Evolutionary conservation across 306 rosid genomes (phyloP), one percentile per base, ranked within the genome.

Genomic region (Inga laurina): DNA sequence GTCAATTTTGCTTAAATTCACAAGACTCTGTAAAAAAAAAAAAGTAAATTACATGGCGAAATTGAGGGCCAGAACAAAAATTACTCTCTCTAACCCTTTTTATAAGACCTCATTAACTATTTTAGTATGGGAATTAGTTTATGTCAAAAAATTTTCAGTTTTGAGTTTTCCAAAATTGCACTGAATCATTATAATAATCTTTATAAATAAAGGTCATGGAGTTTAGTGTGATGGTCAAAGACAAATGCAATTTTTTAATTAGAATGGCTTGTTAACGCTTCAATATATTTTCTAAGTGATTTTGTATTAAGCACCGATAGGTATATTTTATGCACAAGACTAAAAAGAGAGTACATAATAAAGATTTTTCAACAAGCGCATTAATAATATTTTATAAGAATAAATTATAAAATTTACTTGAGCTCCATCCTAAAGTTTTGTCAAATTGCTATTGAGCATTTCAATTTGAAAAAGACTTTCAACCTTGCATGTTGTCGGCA

Each of bases 401-500:
- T 9, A 41, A 45, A 14, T 2, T 14, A 15, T 5, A 4, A 66
- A 14, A 34, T 5, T 6, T 66, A 66, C 44, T 44, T 34, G 22
- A 1, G 2, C 62, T 48, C 82, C 85, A 18, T 54, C 16, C 81
- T 84, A 84, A 65, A 79, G 45, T 15, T 32, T 46, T 32, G 21
- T 43, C 27, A 65, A 4, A 0, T 18, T 16, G 37, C 74, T 78
- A 2, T 7, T 0, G 6, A 8, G 19, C 61, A 78, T 48, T 0
- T 4, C 0, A 19, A 78, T 30, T 10, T 5, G 6, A 65, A 78
- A 14, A 18, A 78, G 82, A 5, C 32, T 13, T 8, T 45, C 82
- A 0, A 34, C 11, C 2, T 4, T 34, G 37, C 32, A 46, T 45
- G 6, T 27, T 4, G 45, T 0, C 15, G 34, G 74, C 35, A 78